These are phyloP conservation scores for Tricholoma bakamatsutake DNA, from an alignment of 768 basidiomycete species.

Conservation along the genomic window DNA sequence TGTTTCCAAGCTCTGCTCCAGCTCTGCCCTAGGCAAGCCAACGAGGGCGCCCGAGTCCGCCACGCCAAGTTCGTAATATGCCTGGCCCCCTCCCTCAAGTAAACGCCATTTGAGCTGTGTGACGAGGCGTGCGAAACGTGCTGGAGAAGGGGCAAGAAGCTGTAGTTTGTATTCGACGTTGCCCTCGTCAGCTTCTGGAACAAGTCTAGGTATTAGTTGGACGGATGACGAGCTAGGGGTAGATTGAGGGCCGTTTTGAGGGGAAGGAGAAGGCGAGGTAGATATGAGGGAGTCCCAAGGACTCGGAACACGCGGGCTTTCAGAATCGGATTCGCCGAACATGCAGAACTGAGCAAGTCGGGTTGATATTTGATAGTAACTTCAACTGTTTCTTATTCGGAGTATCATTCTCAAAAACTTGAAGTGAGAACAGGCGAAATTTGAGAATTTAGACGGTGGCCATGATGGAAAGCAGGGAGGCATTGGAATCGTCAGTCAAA, in stretches of 20 bases:
- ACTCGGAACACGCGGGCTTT: slow-evolving; percentile 72
- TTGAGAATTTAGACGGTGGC: background rate
- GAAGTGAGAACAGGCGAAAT: background rate
- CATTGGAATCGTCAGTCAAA: too few species aligned
- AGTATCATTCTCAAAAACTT: slow-evolving; percentile 20
- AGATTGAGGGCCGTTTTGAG: slow-evolving; percentile 22
- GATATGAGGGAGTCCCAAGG: slow-evolving; percentile 80
- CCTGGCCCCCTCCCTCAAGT: slow-evolving; percentile 77
- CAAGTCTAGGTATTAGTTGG: slow-evolving; percentile 54
- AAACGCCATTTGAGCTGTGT: slow-evolving; percentile 97
- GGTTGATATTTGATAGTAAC: background rate
- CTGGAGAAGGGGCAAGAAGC: slow-evolving; percentile 69
- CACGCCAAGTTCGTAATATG: slow-evolving; percentile 79
- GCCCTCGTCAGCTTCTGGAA: slow-evolving; percentile 78
- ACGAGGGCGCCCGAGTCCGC: slow-evolving; percentile 85
- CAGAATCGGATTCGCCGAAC: slow-evolving; percentile 81
- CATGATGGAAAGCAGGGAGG: background rate
- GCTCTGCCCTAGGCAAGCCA: slow-evolving; percentile 66
- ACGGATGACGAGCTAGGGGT: slow-evolving; percentile 26
- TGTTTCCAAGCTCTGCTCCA: slow-evolving; percentile 79
- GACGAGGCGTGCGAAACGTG: slow-evolving; percentile 77
- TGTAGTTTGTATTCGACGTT: slow-evolving; percentile 96
- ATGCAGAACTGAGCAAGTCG: slow-evolving; percentile 28
- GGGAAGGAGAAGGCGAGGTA: slow-evolving; percentile 37
- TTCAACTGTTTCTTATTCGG: slow-evolving; percentile 19